Conservation (phyloP, 495 filamentous ascomycete species). For the Tetracladium setigerum region DNA sequence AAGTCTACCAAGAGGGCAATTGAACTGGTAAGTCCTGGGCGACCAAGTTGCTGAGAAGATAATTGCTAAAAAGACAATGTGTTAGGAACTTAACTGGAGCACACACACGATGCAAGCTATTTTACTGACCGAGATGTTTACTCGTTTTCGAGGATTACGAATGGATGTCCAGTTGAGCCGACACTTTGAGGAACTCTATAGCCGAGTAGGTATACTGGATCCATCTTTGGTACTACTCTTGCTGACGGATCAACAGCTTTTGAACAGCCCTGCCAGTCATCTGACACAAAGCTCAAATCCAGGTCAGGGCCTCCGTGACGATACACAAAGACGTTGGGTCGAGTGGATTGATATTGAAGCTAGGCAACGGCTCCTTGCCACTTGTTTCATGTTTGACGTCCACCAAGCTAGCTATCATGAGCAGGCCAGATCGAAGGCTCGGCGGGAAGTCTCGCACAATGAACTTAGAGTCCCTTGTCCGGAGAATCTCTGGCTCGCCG, state of each 20-base stretch:
- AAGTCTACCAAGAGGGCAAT: constrained; percentile 13
- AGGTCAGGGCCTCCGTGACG: background rate
- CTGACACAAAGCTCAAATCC: background rate
- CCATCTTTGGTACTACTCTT: constrained; percentile 17
- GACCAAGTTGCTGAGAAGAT: background rate
- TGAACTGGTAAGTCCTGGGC: constrained; percentile 13
- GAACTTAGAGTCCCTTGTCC: constrained; percentile 13
- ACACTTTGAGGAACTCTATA: constrained; percentile 42
- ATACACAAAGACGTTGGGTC: constrained; percentile 26
- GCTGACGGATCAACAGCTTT: constrained; percentile 5
- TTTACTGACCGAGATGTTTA: constrained; percentile 46
- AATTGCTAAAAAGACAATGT: background rate
- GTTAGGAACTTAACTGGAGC: constrained; percentile 18
- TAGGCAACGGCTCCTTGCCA: constrained; percentile 38
- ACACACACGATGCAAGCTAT: constrained; percentile 46
- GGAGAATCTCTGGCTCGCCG: constrained; percentile 19
- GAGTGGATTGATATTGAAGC: constrained; percentile 41
- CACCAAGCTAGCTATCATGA: constrained; percentile 43
- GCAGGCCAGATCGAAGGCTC: constrained; percentile 24
- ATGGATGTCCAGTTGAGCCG: constrained; percentile 33
- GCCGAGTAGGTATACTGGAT: constrained; percentile 38
- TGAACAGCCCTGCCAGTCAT: background rate
- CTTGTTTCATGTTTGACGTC: constrained; percentile 43
- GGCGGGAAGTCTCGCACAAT: background rate
- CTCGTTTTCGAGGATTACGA: constrained; percentile 43